Conservation (phyloP, 257 asterid genomes). For the Plectranthus barbatus region DNA sequence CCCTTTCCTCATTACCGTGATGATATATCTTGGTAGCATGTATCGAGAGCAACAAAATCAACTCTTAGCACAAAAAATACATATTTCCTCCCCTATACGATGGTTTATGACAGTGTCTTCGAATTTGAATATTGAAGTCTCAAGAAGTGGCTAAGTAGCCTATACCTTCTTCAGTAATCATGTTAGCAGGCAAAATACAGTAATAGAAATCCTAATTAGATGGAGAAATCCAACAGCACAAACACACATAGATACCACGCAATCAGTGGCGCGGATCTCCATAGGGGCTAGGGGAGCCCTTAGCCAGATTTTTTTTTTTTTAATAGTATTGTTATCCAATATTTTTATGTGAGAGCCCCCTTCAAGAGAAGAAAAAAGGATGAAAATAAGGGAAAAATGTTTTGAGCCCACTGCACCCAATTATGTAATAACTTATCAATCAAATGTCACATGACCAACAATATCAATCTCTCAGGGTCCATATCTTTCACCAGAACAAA, state of each 20-base stretch:
- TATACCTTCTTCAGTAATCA: neutral
- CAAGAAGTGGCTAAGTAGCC: neutral
- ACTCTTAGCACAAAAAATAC: neutral
- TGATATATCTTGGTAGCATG: neutral
- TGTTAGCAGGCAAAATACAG: neutral
- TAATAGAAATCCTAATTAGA: neutral
- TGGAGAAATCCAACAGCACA: neutral
- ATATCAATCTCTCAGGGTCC: neutral
- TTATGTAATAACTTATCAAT: neutral
- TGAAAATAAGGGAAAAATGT: too few species aligned
- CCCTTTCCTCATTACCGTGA: neutral
- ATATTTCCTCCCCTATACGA: neutral
- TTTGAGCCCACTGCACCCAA: too few species aligned
- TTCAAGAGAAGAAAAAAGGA: too few species aligned
- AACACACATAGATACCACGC: neutral
- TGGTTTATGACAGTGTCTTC: neutral
- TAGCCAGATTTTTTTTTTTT: too few species aligned
- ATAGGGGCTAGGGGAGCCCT: too few species aligned
- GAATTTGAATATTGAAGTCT: too few species aligned
- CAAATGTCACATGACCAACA: neutral
- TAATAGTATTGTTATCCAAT: too few species aligned
- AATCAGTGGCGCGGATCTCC: too few species aligned
- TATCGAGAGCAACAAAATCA: too few species aligned
- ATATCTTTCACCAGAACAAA: neutral
- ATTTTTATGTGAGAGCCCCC: too few species aligned